Base-by-base conservation (phyloP, 2,329 filamentous ascomycete species). In the Phialocephala sp. region DNA sequence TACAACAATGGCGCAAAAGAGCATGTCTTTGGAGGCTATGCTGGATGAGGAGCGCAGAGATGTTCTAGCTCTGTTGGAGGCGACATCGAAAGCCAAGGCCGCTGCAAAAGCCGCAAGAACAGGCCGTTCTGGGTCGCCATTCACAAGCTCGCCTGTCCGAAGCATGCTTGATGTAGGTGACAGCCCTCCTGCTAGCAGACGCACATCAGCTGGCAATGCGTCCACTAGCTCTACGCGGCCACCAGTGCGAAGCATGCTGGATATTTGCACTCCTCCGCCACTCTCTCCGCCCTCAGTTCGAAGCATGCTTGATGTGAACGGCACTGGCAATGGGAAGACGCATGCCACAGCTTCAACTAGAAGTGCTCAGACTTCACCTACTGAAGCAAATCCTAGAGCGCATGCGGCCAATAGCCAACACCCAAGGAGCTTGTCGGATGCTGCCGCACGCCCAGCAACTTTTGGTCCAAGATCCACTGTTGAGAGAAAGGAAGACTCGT, bases 11-110 rank as follows among this genome's bases (percentile, higher is more conserved):
- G 65, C 71, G 43, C 64, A 69, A 59, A 62, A 79, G 59, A 80
- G 81, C 22, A 92, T 92, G 89, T 93, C 90, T 74, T 86, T 94
- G 74, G 91, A 93, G 79, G 86, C 89, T 58, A 87, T 89, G 70
- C 83, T 93, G 69, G 91, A 93, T 75, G 89, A 93, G 81, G 91
- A 94, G 82, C 86, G 90, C 68, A 83, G 84, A 68, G 90, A 92
- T 79, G 88, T 93, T 45, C 81, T 93, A 70, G 88, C 87, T 57
- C 80, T 92, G 67, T 81, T 93, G 50, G 88, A 91, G 62, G 68
- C 67, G 20, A 63, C 60, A 24, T 22, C 68, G 5, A 66, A 70
- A 75, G 73, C 72, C 45, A 69, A 75, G 62, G 68, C 74, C 67
- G 73, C 72, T 71, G 71, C 76, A 56, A 58, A 62, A 47, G 76